Base-by-base conservation (phyloP, 495 filamentous ascomycete species). In the Jackrogersella multiformis region DNA sequence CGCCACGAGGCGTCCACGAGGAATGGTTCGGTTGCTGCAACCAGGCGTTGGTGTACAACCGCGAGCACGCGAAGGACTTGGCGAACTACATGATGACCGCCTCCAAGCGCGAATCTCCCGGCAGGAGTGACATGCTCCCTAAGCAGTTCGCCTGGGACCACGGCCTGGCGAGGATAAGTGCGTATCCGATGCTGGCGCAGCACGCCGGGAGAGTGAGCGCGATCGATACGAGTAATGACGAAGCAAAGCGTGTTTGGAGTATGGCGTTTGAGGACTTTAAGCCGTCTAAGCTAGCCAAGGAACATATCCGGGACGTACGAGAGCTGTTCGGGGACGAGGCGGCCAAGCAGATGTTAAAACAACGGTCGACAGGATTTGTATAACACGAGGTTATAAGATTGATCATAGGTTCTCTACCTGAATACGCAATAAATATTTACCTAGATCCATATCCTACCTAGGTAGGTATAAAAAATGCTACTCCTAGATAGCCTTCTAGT, bases 41-140 rank as follows among this genome's bases (percentile, higher is more conserved):
- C 15, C 81, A 83, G 56, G 82, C 77, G 2, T 52, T 83, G 32
- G 65, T 83, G 4, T 84, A 80, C 30, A 78, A 81, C 18, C 68
- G 76, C 15, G 64, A 64, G 12, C 77, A 78, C 26, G 72, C 78
- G n/a, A 66, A 54, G 28, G 70, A 32, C 10, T 53, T 80, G 5
- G 67, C 72, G 18, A 26, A 66, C 12, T 73, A 66, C 42, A 69
- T 80, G 52, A 67, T 56, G 56, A 39, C 44, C 7, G 70, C 70
- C 20, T 61, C 73, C 0, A 34, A 13, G 8, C 60, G 55, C 4
- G 35, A 26, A 6, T 58, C 52, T 1, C 64, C 64, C 0, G 73
- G 73, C 1, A 67, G 73, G 15, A 69, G 63, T 16, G 73, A 75
- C 26, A 75, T 75, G 73, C 70, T 75, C 9, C 70, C 73, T 4